phyloP scores from a whole-genome alignment of 805 yeast species.

The Saccharomycopsis fermentans region DNA sequence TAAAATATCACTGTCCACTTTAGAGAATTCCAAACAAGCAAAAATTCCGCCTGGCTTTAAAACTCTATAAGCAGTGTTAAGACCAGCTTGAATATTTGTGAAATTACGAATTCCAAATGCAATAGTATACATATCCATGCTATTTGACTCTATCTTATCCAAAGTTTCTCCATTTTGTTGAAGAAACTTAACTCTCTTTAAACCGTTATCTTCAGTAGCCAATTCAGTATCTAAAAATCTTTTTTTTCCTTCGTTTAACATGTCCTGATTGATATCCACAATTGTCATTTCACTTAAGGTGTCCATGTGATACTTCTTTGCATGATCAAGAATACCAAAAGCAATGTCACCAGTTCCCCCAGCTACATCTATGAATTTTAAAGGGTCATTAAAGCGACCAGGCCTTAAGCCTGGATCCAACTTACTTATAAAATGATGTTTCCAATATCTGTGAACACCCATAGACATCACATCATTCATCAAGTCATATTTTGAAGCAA shows the following conservation, averaged over 20 bases:
- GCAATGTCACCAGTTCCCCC: slow-evolving; percentile 99
- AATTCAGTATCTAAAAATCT: slow-evolving; percentile 57
- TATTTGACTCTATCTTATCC: slow-evolving; percentile 73
- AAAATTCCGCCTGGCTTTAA: slow-evolving; percentile 96
- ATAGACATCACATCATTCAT: slow-evolving; percentile 98
- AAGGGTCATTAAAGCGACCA: slow-evolving; percentile 52
- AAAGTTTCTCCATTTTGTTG: slow-evolving; percentile 90
- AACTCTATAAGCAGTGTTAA: slow-evolving; percentile 91
- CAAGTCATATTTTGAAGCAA: slow-evolving; percentile 86
- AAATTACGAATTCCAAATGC: slow-evolving; percentile 97
- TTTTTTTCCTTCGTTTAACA: slow-evolving; percentile 85
- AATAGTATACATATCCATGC: slow-evolving; percentile 91
- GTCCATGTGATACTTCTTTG: slow-evolving; percentile 69
- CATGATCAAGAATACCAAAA: slow-evolving; percentile 87
- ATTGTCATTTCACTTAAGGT: slow-evolving; percentile 71
- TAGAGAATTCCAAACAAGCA: slow-evolving; percentile 91
- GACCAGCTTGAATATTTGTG: slow-evolving; percentile 88
- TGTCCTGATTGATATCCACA: slow-evolving; percentile 92
- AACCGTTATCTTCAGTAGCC: slow-evolving; percentile 30
- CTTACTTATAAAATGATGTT: slow-evolving; percentile 75
- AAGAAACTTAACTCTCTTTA: slow-evolving; percentile 54
- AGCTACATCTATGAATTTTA: slow-evolving; percentile 89
- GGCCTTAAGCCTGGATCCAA: slow-evolving; percentile 92
- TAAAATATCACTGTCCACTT: slow-evolving; percentile 70
- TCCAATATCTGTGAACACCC: slow-evolving; percentile 94